Evolutionary conservation across 2,329 filamentous ascomycete species (phyloP).

Genomic region (Colletotrichum sp.): DNA sequence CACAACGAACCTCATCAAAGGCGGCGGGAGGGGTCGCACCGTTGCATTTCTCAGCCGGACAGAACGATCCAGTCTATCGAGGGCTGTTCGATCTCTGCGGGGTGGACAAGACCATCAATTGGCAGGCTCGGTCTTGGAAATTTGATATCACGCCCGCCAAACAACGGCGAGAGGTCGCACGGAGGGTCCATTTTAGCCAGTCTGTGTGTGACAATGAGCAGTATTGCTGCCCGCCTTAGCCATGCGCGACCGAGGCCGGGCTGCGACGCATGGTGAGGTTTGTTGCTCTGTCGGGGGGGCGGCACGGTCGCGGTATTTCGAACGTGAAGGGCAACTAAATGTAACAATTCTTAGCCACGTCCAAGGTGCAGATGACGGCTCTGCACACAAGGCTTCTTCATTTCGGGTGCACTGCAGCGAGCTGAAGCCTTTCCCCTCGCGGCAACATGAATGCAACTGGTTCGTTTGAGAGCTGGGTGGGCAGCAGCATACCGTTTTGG

Average conservation of each 20-base stretch:
- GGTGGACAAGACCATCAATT: not conserved
- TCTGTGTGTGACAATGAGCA: not conserved
- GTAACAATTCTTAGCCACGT: conserved; percentile 8
- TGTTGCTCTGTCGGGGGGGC: not conserved
- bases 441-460: not conserved
- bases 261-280: not conserved
- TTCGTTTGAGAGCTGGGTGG: conserved; percentile 5
- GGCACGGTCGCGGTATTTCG: not conserved
- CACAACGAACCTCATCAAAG: not conserved
- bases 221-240: not conserved
- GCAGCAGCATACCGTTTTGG: conserved; percentile 8
- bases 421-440: not conserved
- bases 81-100: not conserved
- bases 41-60: not conserved
- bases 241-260: not conserved
- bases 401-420: not conserved
- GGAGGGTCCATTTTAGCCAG: not conserved
- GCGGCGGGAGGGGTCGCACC: not conserved
- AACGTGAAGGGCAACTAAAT: not conserved
- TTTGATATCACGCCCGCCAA: not conserved
- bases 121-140: conserved; percentile 8
- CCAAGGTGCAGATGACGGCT: conserved; percentile 7
- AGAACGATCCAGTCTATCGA: not conserved
- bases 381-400: not conserved
- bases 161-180: not conserved